Base-by-base conservation (phyloP, 495 filamentous ascomycete species). In the Aspergillus incahuasiensis region DNA sequence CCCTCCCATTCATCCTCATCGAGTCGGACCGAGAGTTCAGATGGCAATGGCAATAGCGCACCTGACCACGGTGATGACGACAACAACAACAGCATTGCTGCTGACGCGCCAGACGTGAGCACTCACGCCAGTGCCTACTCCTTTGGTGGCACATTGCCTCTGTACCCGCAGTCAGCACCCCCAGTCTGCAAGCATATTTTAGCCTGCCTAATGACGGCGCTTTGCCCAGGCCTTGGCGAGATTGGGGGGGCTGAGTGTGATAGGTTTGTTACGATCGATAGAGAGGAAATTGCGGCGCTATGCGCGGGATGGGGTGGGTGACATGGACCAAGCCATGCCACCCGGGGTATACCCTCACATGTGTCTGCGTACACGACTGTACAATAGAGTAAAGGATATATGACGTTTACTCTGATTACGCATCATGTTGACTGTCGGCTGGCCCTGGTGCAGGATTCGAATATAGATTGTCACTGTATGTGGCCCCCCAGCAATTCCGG, bases 141-240 rank as follows among this genome's bases (percentile, higher is more conserved):
- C 16, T 86, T 85, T 64, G 84, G 85, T 25, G 83, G 82, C 2
- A 65, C 75, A 19, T 65, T 76, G 35, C 40, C 68, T 32, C 51
- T 24, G 42, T 67, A 50, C 62, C 75, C 55, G 54, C 54, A 53
- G 55, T 42, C 43, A 69, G 35, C 65, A 19, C 58, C 78, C 46
- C 88, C 91, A 3, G 77, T 87, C 30, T 97, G 92, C 65, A 96
- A 97, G 72, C 92, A 97, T 70, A 62, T 97, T 16, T 75, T 97
- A 22, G 92, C 92, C 18, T 92, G 89, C 70, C 63, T 92, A 46
- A 62, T 97, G 58, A 84, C 77, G n/a, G 87, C 86, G 69, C 68
- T 80, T 38, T 91, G 89, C 72, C 60, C 61, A 1, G 70, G 51
- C 4, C 63, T 88, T 41, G 52, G 21, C 2, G 16, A 63, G 5